Evolutionary conservation across 768 basidiomycete species (phyloP).

Genomic region (Lactarius sanguifluus): DNA sequence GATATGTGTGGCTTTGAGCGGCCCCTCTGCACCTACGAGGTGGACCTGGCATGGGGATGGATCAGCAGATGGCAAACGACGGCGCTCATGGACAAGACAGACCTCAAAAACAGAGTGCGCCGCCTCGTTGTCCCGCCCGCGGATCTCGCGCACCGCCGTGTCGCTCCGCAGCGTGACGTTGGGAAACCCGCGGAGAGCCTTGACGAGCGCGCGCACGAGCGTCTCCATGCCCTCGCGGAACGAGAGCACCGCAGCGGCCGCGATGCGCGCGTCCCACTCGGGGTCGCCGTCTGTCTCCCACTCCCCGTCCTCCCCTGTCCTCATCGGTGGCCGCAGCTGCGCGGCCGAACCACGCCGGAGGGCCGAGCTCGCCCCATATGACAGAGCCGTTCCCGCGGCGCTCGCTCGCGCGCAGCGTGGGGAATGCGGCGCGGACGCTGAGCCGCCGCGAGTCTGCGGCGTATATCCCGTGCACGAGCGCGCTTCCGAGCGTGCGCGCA

Average conservation of each 20-base stretch:
- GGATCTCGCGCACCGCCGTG: constrained; percentile 41
- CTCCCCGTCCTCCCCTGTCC: constrained; percentile 24
- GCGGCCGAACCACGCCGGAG: constrained; percentile 27
- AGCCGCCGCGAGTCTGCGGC: constrained; percentile 77
- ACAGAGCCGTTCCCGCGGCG: constrained; percentile 69
- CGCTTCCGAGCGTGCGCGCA: constrained; percentile 70
- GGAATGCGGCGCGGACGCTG: constrained; percentile 77
- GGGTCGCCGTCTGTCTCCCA: constrained; percentile 47
- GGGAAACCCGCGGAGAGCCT: constrained; percentile 42
- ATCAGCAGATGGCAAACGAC: too few relatives aligned
- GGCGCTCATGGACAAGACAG: constrained; percentile 10
- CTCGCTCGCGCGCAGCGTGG: constrained; percentile 68
- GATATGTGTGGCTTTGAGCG: constrained; percentile 57
- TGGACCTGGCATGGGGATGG: not conserved
- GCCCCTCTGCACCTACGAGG: constrained; percentile 31
- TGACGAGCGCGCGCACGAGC: constrained; percentile 57
- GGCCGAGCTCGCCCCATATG: constrained; percentile 53
- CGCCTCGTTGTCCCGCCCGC: constrained; percentile 32
- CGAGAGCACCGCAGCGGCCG: constrained; percentile 73
- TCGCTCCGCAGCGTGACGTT: constrained; percentile 61
- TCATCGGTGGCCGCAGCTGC: constrained; percentile 14
- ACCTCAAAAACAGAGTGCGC: constrained; percentile 45
- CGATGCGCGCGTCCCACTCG: constrained; percentile 42
- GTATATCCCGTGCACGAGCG: constrained; percentile 91
- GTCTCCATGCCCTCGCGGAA: constrained; percentile 74